Evolutionary conservation across 768 basidiomycete genomes (phyloP).

Genomic region (Boletus patriciae): DNA sequence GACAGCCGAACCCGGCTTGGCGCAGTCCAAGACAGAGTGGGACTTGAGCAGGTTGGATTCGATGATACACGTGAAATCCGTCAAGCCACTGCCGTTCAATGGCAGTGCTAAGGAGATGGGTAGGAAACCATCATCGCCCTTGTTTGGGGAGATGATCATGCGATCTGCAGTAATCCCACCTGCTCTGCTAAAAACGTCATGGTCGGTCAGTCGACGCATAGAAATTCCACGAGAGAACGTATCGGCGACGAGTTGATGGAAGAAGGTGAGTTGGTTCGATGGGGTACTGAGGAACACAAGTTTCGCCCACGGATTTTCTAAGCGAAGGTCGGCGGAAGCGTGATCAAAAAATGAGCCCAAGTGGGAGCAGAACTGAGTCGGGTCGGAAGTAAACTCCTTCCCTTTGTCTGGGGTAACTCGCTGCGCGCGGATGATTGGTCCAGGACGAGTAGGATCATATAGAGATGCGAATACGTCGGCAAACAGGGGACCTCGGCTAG

Average conservation of each 20-base stretch:
- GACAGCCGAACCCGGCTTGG: constrained; percentile 65
- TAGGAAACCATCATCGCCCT: constrained; percentile 36
- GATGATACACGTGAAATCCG: constrained; percentile 73
- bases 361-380: constrained; percentile 46
- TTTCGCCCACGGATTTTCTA: constrained; percentile 35
- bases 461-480: constrained; percentile 68
- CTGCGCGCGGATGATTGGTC: constrained; percentile 50
- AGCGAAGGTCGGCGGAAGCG: constrained; percentile 29
- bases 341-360: constrained; percentile 26
- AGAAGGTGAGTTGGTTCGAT: constrained; percentile 42
- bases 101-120: constrained; percentile 62
- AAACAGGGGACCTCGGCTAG: constrained; percentile 64
- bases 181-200: constrained; percentile 73
- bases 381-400: constrained; percentile 48
- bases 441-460: constrained; percentile 40
- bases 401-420: constrained; percentile 58
- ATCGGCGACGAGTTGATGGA: constrained; percentile 54
- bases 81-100: constrained; percentile 49
- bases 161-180: constrained; percentile 71
- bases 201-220: constrained; percentile 62
- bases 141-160: constrained; percentile 60
- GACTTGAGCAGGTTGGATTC: constrained; percentile 78
- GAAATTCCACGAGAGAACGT: constrained; percentile 55
- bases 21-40: constrained; percentile 67
- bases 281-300: constrained; percentile 57